These are phyloP conservation scores for Trichoderma erinaceum DNA, from an alignment of 495 filamentous ascomycete genomes.

Conservation along the genomic window DNA sequence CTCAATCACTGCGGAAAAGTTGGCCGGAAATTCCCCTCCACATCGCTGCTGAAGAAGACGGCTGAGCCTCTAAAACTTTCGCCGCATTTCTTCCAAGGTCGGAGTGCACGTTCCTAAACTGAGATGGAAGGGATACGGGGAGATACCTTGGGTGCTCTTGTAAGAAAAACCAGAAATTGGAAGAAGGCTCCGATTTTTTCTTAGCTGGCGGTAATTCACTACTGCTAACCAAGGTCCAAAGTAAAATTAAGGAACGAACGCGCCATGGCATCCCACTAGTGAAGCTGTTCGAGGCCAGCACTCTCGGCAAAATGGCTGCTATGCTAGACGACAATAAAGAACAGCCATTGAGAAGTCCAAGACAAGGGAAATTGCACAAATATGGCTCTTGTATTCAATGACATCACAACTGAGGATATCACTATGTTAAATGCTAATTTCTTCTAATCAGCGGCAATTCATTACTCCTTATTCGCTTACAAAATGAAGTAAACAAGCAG, in stretches of 20 bases:
- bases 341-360: background rate
- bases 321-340: background rate
- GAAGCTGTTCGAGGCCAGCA: constrained; percentile 21
- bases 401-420: background rate
- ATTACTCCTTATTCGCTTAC: background rate
- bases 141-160: background rate
- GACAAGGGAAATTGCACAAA: background rate
- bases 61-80: background rate
- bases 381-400: background rate
- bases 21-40: constrained; percentile 24
- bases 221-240: constrained; percentile 22
- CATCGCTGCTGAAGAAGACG: background rate
- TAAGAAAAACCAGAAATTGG: background rate
- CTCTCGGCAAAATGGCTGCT: constrained; percentile 21
- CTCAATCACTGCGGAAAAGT: constrained; percentile 37
- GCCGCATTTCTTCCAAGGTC: background rate
- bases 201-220: constrained; percentile 26
- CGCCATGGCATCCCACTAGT: constrained; percentile 15
- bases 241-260: constrained; percentile 15
- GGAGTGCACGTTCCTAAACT: background rate
- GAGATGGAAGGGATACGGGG: background rate
- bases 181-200: constrained; percentile 29
- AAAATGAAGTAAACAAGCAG: constrained; percentile 19
- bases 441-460: background rate
- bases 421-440: background rate